phyloP scores from a whole-genome alignment of 1,139 yeast genomes.

The Magnusiomyces magnusii region DNA sequence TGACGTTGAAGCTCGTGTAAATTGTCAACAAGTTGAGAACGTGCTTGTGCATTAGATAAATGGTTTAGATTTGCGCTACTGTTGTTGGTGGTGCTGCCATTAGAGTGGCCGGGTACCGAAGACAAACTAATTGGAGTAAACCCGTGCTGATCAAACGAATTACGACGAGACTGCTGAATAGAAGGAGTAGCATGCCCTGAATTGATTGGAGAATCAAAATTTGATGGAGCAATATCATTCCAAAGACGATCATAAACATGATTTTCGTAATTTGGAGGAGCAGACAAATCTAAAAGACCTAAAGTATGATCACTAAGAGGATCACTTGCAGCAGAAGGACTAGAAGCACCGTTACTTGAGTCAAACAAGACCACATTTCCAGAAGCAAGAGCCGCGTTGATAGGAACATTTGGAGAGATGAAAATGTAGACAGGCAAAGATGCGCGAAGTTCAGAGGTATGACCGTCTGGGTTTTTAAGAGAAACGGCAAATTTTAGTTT shows the following conservation, averaged over 20 bases:
- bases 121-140: not conserved
- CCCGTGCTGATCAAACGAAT: conserved; percentile 21
- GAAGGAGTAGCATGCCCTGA: conserved; percentile 49
- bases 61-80: not conserved
- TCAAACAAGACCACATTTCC: conserved; percentile 26
- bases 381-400: conserved; percentile 21
- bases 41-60: not conserved
- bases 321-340: conserved; percentile 5
- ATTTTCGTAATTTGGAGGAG: conserved; percentile 85
- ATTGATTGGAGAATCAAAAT: conserved; percentile 47
- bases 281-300: conserved; percentile 35
- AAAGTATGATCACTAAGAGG: not conserved
- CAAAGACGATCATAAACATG: conserved; percentile 83
- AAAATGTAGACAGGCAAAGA: conserved; percentile 61
- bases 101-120: not conserved
- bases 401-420: conserved; percentile 77
- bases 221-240: conserved; percentile 54
- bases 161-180: conserved; percentile 18
- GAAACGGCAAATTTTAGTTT: conserved; percentile 60
- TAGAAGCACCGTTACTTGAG: conserved; percentile 10
- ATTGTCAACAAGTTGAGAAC: not conserved
- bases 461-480: conserved; percentile 64
- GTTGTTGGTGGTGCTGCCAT: not conserved
- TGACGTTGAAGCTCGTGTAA: not conserved
- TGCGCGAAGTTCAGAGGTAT: conserved; percentile 68